These are phyloP conservation scores for Nymphaea colorata DNA, from an alignment of 164 flowering plant genomes.

Conservation along the genomic window DNA sequence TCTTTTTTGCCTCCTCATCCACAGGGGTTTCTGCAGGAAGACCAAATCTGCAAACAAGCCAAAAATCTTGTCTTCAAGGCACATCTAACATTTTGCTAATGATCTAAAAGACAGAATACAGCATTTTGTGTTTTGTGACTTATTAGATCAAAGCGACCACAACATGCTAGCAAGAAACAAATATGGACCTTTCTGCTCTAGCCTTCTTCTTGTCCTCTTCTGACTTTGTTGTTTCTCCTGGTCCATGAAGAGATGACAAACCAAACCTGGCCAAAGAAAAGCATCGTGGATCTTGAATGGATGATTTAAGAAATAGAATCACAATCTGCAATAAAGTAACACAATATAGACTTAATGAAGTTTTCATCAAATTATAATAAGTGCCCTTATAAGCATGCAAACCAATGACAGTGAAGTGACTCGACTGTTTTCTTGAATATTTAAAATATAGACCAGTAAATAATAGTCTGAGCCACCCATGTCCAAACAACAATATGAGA, in stretches of 20 bases:
- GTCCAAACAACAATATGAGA: too few species aligned
- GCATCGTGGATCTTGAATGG: background rate
- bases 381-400: background rate
- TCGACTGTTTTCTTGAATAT: too few species aligned
- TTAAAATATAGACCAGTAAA: background rate
- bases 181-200: constrained; percentile 82
- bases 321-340: background rate
- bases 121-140: background rate
- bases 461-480: too few species aligned
- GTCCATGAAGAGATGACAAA: constrained; percentile 20
- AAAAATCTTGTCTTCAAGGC: background rate
- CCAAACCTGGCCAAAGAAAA: constrained; percentile 50
- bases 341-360: background rate
- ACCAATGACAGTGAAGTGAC: too few species aligned
- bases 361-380: background rate
- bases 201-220: constrained; percentile 89
- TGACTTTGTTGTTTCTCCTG: constrained; percentile 31
- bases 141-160: background rate
- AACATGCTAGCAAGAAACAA: constrained; percentile 1
- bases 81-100: constrained; percentile 1
- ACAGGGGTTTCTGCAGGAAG: constrained; percentile 21
- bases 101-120: constrained; percentile 5
- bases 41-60: constrained; percentile 52
- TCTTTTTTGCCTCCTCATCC: constrained; percentile 81
- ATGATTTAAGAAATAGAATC: background rate